phyloP scores from a whole-genome alignment of 2,329 filamentous ascomycete species.

The Lachnum nothofagi region DNA sequence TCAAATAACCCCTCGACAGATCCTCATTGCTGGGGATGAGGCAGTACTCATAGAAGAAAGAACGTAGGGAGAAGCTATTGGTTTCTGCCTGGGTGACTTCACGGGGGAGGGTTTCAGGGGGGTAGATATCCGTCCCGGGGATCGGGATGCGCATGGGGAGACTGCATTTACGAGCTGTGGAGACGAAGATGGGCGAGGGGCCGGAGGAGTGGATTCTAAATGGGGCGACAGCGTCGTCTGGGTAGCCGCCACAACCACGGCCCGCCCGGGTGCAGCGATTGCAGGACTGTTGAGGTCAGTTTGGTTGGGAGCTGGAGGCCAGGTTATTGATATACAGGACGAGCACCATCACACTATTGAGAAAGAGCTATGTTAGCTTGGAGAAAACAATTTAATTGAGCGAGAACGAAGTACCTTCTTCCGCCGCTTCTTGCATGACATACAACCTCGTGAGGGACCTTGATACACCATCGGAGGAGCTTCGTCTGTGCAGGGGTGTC shows the following conservation, averaged over 20 bases:
- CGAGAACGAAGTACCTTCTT: too few relatives aligned
- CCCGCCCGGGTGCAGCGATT: conserved; percentile 6
- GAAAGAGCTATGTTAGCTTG: too few relatives aligned
- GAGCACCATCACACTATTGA: too few relatives aligned
- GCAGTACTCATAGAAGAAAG: conserved; percentile 27
- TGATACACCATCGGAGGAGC: too few relatives aligned
- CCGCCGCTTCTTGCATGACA: too few relatives aligned
- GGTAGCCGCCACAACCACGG: conserved; percentile 20
- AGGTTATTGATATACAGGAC: too few relatives aligned
- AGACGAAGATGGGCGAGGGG: not conserved
- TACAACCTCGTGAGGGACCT: too few relatives aligned
- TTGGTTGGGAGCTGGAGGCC: too few relatives aligned
- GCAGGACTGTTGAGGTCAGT: too few relatives aligned
- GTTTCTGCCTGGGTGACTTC: conserved; percentile 17
- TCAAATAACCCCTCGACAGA: conserved; percentile 21
- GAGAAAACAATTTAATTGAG: too few relatives aligned
- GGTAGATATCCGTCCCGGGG: conserved; percentile 18
- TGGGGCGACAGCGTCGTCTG: conserved; percentile 1
- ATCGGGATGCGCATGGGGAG: conserved; percentile 19
- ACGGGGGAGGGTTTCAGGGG: conserved; percentile 16
- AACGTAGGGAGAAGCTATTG: conserved; percentile 14
- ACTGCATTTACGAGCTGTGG: conserved; percentile 22
- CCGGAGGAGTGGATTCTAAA: conserved; percentile 4
- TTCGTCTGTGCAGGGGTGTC: too few relatives aligned
- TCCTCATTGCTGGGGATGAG: conserved; percentile 16